These are phyloP conservation scores for Wickerhamomyces sydowiorum DNA, from an alignment of 805 yeast species.

Conservation along the genomic window DNA sequence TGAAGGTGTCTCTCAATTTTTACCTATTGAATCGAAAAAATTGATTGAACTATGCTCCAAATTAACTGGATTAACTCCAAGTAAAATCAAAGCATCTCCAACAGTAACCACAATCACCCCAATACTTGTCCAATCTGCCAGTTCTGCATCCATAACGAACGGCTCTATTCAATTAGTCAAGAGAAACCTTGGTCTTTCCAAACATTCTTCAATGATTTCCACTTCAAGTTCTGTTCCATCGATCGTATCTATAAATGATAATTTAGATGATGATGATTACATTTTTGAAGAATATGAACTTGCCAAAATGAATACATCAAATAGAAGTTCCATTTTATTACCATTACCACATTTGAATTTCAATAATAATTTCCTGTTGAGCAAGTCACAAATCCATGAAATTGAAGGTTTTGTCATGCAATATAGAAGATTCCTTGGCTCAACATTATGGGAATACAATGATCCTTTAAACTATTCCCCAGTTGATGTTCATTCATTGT, in stretches of 20 bases:
- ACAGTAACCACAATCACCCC: slow-evolving; percentile 6
- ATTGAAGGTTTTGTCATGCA: slow-evolving; percentile 43
- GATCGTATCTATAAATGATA: slow-evolving; percentile 23
- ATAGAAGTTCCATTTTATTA: slow-evolving; percentile 34
- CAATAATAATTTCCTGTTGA: slow-evolving; percentile 17
- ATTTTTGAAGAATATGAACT: slow-evolving; percentile 56
- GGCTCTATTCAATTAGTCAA: slow-evolving; percentile 41
- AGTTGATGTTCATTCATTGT: slow-evolving; percentile 14
- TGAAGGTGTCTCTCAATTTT: slow-evolving; percentile 56
- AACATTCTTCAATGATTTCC: slow-evolving; percentile 27
- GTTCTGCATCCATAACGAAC: slow-evolving; percentile 11
- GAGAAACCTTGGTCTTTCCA: slow-evolving; percentile 35
- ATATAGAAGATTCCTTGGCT: slow-evolving; percentile 44
- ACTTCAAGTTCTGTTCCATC: slow-evolving; percentile 30
- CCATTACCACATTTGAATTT: slow-evolving; percentile 21
- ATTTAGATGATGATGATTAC: slow-evolving; percentile 31
- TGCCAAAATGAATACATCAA: slow-evolving; percentile 34
- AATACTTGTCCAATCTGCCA: neutral
- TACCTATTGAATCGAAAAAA: slow-evolving; percentile 62
- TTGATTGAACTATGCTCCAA: slow-evolving; percentile 59
- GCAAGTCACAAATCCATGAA: slow-evolving; percentile 24
- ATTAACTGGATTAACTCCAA: slow-evolving; percentile 49
- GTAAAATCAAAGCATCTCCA: slow-evolving; percentile 28
- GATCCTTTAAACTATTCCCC: slow-evolving; percentile 15
- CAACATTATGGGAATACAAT: slow-evolving; percentile 18